Base-by-base conservation (phyloP, 352 stramenopile genomes). In the Phytophthora lateralis region DNA sequence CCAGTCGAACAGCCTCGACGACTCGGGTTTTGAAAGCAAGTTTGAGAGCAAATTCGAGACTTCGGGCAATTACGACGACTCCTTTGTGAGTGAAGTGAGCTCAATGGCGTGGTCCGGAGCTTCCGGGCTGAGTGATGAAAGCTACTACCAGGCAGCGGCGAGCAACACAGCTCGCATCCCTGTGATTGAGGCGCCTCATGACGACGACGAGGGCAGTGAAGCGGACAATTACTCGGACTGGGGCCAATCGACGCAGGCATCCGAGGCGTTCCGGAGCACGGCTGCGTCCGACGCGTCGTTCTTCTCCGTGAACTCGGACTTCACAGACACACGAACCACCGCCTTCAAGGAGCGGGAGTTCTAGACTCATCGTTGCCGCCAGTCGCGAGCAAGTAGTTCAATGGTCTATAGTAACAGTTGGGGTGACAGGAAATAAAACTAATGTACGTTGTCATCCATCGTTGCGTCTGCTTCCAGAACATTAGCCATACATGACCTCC, bases 281-380 rank as follows among this genome's bases (percentile, higher is more conserved):
- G 53, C 43, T 26, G 67, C 55, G 35, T 79, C 71, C 14, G 60
- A 64, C 39, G 43, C 57, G 35, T 79, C 71, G 34, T 71, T 76
- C 49, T 75, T 76, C 48, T 79, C 71, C 12, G 63, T 69, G 37
- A 75, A 66, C 44, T 79, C 71, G 20, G 63, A 79, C 44, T 76
- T 69, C n/a, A 41, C 52, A 11, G 54, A 67, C 18, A 57, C 57
- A 6, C 51, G 50, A 43, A 69, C 39, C n/a, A 69, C 39, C n/a
- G 42, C 29, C 45, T 59, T 71, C 17, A 66, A 71, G 29, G 64
- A 73, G 47, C 67, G 57, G 55, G 66, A 78, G 58, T 76, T 78
- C 55, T 78, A 75, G 55, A 11, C 66, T 48, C 34, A 32, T n/a
- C 34, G 52, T 51, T 52, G 55, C 4, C 26, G 41, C 15, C 38